These are phyloP conservation scores for Arachis hypogaea DNA, from an alignment of 306 rosid genomes.

Conservation along the genomic window DNA sequence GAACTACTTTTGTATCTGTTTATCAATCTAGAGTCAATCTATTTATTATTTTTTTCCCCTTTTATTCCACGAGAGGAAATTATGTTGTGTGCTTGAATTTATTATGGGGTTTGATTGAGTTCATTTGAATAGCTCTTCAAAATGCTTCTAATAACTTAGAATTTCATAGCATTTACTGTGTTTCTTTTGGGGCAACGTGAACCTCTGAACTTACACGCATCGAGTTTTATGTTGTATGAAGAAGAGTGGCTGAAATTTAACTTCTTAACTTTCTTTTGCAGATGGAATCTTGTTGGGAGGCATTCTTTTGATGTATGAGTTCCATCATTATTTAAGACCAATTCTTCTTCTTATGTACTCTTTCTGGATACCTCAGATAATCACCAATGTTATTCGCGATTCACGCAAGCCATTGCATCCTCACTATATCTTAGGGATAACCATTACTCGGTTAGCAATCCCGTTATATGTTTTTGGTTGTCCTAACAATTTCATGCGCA, in stretches of 20 bases:
- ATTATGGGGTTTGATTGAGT: neutral
- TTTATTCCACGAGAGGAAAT: neutral
- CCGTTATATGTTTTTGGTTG: slow-evolving; percentile 90
- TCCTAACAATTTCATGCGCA: slow-evolving; percentile 94
- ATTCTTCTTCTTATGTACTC: slow-evolving; percentile 85
- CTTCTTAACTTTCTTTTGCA: slow-evolving; percentile 47
- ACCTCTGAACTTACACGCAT: slow-evolving; percentile 14
- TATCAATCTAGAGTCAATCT: neutral
- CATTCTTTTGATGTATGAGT: slow-evolving; percentile 92
- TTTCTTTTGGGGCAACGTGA: slow-evolving; percentile 20
- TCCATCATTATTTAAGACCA: slow-evolving; percentile 79
- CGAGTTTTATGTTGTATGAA: slow-evolving; percentile 13
- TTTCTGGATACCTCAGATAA: slow-evolving; percentile 97
- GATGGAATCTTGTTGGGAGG: slow-evolving; percentile 99
- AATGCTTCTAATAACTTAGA: neutral
- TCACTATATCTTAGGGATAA: slow-evolving; percentile 86
- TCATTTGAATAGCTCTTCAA: neutral
- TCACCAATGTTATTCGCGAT: slow-evolving; percentile 84
- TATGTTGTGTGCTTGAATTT: slow-evolving; percentile 10
- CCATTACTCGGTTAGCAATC: slow-evolving; percentile 81
- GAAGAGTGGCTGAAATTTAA: slow-evolving; percentile 29
- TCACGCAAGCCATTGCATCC: slow-evolving; percentile 97
- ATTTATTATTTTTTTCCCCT: neutral
- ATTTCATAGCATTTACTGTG: slow-evolving; percentile 7
- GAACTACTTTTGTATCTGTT: neutral